Evolutionary conservation across 2,329 filamentous ascomycete species (phyloP).

Genomic region (Apiospora hydei): DNA sequence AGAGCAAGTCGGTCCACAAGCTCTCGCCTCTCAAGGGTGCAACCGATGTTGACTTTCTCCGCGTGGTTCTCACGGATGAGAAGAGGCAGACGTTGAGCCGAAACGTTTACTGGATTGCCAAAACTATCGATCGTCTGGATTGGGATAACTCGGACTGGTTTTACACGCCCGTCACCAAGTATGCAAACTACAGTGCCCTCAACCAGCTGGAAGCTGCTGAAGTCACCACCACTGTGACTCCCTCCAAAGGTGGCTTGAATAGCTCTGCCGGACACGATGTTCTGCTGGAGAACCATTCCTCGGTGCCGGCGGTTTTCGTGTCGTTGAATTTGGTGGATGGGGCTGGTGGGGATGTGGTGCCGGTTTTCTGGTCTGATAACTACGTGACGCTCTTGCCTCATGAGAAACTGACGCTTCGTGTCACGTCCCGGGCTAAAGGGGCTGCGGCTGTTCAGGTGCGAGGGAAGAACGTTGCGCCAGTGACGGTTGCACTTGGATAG

Average conservation of each 20-base stretch:
- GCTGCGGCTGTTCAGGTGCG: background rate
- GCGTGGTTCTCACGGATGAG: constrained; percentile 52
- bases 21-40: constrained; percentile 44
- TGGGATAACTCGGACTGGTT: constrained; percentile 67
- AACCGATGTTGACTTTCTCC: constrained; percentile 56
- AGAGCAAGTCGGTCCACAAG: constrained; percentile 46
- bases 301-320: constrained; percentile 65
- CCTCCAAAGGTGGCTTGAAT: constrained; percentile 18
- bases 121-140: constrained; percentile 55
- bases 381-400: constrained; percentile 67
- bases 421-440: constrained; percentile 32
- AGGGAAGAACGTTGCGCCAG: constrained; percentile 3
- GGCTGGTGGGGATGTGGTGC: constrained; percentile 53
- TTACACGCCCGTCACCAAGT: constrained; percentile 61
- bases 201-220: constrained; percentile 46
- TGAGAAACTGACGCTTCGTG: constrained; percentile 54
- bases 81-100: constrained; percentile 51
- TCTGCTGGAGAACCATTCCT: constrained; percentile 58
- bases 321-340: constrained; percentile 56
- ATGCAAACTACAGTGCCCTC: constrained; percentile 56
- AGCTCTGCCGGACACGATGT: constrained; percentile 39
- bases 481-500: background rate
- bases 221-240: constrained; percentile 41
- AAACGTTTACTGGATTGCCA: constrained; percentile 67
- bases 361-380: constrained; percentile 67